phyloP scores from a whole-genome alignment of 2,329 filamentous ascomycete genomes.

The Tolypocladium cylindrosporum region DNA sequence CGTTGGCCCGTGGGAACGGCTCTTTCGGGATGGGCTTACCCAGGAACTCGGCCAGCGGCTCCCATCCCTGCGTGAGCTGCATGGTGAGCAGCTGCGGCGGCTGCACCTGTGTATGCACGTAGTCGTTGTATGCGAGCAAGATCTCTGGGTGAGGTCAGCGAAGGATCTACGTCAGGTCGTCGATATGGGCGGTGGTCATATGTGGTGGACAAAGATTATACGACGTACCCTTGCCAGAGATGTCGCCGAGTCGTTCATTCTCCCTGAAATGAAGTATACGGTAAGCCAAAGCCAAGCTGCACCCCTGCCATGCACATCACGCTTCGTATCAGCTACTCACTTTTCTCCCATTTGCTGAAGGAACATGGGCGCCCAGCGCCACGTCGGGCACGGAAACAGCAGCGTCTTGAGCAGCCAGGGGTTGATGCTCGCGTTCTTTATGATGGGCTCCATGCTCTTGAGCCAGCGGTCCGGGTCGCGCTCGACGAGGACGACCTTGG shows the following conservation, averaged over 20 bases:
- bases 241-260: neutral
- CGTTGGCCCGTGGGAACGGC: constrained; percentile 17
- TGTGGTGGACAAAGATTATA: neutral
- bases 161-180: too few species aligned
- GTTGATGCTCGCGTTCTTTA: constrained; percentile 1
- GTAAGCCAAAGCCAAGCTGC: neutral
- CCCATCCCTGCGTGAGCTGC: constrained; percentile 14
- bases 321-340: neutral
- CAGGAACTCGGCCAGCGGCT: constrained; percentile 16
- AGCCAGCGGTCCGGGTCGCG: constrained; percentile 26
- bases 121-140: constrained; percentile 1
- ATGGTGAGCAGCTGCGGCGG: constrained; percentile 3
- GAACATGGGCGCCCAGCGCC: constrained; percentile 4
- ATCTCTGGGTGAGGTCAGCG: neutral
- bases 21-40: constrained; percentile 12
- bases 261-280: neutral
- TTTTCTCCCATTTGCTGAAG: neutral
- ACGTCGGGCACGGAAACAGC: constrained; percentile 6
- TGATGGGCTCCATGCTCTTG: constrained; percentile 16
- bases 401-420: constrained; percentile 1
- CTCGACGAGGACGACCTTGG: constrained; percentile 32
- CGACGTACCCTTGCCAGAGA: neutral
- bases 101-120: neutral
- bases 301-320: neutral
- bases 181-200: neutral